Conservation (phyloP, 225 moss, liverwort and hornwort species). For the Antitrichia curtipendula region DNA sequence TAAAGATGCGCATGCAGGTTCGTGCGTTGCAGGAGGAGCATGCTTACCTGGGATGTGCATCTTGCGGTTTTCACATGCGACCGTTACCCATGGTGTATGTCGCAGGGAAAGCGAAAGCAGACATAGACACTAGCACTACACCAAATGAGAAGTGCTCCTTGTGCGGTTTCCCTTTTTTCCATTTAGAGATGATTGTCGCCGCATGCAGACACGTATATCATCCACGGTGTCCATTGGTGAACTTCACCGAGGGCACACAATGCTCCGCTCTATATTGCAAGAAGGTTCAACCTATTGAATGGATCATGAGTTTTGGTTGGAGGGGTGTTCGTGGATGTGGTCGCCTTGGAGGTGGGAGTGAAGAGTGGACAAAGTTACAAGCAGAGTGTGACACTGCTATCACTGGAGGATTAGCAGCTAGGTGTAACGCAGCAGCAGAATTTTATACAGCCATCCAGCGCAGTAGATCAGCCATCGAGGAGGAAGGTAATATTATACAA, state of each 20-base stretch:
- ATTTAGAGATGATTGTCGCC: not conserved
- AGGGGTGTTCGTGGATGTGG: not conserved
- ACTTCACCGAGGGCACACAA: not conserved
- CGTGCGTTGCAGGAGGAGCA: too few species aligned
- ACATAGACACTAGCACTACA: too few species aligned
- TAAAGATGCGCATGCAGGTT: too few species aligned
- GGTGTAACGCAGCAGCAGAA: not conserved
- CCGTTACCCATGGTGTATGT: too few species aligned
- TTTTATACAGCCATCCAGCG: not conserved
- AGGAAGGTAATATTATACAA: not conserved
- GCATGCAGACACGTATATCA: not conserved
- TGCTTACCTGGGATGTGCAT: too few species aligned
- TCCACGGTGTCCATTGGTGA: not conserved
- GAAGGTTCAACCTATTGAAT: not conserved
- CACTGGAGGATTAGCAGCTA: not conserved
- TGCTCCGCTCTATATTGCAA: not conserved
- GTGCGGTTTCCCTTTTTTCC: too few species aligned
- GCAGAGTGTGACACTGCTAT: not conserved
- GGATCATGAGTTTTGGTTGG: too few species aligned
- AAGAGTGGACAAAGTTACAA: not conserved
- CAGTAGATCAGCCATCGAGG: not conserved
- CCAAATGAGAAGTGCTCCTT: too few species aligned
- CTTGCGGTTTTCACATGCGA: too few species aligned
- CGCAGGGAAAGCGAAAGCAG: too few species aligned
- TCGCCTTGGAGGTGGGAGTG: not conserved